These are phyloP conservation scores for Phytophthora uliginosa DNA, from an alignment of 352 stramenopile genomes.

Conservation along the genomic window DNA sequence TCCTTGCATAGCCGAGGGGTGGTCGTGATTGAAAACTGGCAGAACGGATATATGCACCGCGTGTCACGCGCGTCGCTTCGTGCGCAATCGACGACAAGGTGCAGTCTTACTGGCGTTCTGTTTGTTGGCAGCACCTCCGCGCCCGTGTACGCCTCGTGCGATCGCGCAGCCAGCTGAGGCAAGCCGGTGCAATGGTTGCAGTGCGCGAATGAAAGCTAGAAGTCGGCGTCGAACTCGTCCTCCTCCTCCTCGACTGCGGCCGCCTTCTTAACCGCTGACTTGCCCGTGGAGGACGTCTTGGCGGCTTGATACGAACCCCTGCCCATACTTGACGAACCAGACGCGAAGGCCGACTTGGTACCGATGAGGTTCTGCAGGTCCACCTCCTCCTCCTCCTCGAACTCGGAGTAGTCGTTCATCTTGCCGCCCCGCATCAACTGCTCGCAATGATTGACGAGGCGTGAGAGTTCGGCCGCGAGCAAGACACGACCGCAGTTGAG, in stretches of 20 bases:
- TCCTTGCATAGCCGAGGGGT: neutral
- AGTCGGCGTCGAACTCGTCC: slow-evolving; percentile 76
- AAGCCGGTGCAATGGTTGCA: slow-evolving; percentile 1
- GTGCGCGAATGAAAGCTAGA: slow-evolving; percentile 33
- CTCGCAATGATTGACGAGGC: slow-evolving; percentile 3
- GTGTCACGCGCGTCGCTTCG: slow-evolving; percentile 9
- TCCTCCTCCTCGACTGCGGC: slow-evolving; percentile 33
- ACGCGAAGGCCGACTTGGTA: slow-evolving; percentile 24
- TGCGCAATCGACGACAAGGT: slow-evolving; percentile 29
- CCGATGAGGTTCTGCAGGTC: slow-evolving; percentile 85
- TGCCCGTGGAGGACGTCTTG: slow-evolving; percentile 19
- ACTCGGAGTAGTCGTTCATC: slow-evolving; percentile 84
- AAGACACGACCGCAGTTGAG: neutral
- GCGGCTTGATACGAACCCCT: neutral
- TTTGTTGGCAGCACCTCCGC: neutral
- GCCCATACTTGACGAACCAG: slow-evolving; percentile 12
- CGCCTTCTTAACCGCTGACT: slow-evolving; percentile 10
- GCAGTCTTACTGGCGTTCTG: neutral
- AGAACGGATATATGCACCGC: neutral
- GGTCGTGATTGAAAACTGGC: neutral
- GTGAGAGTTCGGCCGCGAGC: slow-evolving; percentile 1
- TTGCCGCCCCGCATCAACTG: slow-evolving; percentile 79
- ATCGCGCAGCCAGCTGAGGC: slow-evolving; percentile 10
- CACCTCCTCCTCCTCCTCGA: slow-evolving; percentile 84
- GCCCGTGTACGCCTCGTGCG: neutral